These are phyloP conservation scores for Daedaleopsis sinensis DNA, from an alignment of 768 basidiomycete species.

Conservation along the genomic window DNA sequence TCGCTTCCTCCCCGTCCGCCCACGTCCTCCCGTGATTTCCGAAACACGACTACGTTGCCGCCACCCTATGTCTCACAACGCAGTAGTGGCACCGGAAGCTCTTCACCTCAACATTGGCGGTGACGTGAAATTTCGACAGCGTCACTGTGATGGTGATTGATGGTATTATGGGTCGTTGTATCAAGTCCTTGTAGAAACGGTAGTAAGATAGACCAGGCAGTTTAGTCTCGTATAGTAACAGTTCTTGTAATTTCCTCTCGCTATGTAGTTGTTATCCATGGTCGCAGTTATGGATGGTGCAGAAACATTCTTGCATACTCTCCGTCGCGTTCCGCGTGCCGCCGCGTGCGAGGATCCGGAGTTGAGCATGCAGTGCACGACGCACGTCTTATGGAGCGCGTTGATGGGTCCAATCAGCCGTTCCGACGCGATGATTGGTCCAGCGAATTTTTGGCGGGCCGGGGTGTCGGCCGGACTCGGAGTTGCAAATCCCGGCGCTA, in stretches of 20 bases:
- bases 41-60: slow-evolving; percentile 9
- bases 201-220: background rate
- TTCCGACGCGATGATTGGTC: slow-evolving; percentile 18
- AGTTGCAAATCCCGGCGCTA: slow-evolving; percentile 21
- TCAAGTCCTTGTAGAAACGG: slow-evolving; percentile 3
- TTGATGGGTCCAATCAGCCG: slow-evolving; percentile 1
- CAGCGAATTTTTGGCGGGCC: slow-evolving; percentile 15
- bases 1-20: slow-evolving; percentile 10
- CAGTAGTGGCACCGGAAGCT: slow-evolving; percentile 13
- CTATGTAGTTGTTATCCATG: no score
- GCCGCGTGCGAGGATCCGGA: no score
- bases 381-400: slow-evolving; percentile 4
- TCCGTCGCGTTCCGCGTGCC: no score
- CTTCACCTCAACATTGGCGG: slow-evolving; percentile 18
- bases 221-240: background rate
- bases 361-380: slow-evolving; percentile 3
- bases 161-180: slow-evolving; percentile 6
- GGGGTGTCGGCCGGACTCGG: slow-evolving; percentile 19
- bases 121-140: slow-evolving; percentile 11
- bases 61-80: slow-evolving; percentile 11
- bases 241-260: background rate
- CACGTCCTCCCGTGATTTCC: slow-evolving; percentile 9
- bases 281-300: no score
- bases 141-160: background rate
- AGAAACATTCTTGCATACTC: no score